Evolutionary conservation across 2,329 filamentous ascomycete genomes (phyloP).

Genomic region (Orbilia brochopaga): DNA sequence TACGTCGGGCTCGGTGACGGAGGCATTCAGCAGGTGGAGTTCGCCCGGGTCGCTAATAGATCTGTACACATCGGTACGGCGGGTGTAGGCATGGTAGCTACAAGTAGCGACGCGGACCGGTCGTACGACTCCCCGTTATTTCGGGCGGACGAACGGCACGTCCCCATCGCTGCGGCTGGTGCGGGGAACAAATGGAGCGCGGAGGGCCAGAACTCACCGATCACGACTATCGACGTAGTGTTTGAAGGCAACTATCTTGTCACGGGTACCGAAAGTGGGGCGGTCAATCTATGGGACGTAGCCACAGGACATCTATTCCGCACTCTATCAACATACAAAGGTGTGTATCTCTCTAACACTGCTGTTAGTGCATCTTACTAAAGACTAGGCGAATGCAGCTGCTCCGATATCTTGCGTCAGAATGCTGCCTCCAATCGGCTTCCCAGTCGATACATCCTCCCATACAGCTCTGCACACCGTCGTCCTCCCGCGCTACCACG

Average conservation of each 20-base stretch:
- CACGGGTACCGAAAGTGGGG: slow-evolving; percentile 53
- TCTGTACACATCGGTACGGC: slow-evolving; percentile 24
- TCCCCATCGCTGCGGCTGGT: slow-evolving; percentile 25
- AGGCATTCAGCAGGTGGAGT: slow-evolving; percentile 77
- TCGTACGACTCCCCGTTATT: slow-evolving; percentile 40
- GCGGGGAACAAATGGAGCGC: slow-evolving; percentile 50
- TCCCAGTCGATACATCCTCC: slow-evolving; percentile 17
- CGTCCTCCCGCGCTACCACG: slow-evolving; percentile 53
- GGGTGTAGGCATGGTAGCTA: not conserved
- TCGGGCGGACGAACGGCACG: slow-evolving; percentile 34
- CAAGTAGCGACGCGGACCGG: slow-evolving; percentile 48
- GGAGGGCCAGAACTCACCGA: slow-evolving; percentile 50
- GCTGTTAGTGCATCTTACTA: not conserved
- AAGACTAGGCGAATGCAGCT: slow-evolving; percentile 11
- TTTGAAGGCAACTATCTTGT: slow-evolving; percentile 54
- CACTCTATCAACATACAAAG: slow-evolving; percentile 52
- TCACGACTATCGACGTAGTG: slow-evolving; percentile 52
- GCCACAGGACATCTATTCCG: slow-evolving; percentile 54
- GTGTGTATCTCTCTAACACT: slow-evolving; percentile 22
- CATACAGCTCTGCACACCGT: slow-evolving; percentile 42
- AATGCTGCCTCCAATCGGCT: slow-evolving; percentile 53
- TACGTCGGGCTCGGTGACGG: slow-evolving; percentile 82
- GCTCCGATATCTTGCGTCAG: slow-evolving; percentile 52
- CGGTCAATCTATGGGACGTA: slow-evolving; percentile 54
- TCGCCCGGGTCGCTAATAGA: slow-evolving; percentile 58